Percentiles rank a stretch among this genome's conserved stretches.
Conservation (phyloP, 495 filamentous ascomycete genomes). For the Clohesyomyces aquaticus region DNA sequence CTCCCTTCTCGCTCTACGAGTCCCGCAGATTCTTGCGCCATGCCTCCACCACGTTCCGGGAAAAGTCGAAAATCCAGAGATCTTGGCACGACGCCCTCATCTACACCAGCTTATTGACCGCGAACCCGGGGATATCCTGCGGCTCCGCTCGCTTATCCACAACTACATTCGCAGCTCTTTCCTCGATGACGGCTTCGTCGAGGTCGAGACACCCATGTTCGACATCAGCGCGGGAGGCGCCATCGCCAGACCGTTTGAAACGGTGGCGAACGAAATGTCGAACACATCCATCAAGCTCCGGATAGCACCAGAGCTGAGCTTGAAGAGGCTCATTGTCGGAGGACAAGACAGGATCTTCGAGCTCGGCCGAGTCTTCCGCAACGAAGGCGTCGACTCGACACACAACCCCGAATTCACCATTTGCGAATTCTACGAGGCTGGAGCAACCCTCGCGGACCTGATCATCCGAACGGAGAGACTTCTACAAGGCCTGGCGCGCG, state of each 20-base stretch:
- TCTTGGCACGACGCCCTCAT: slow-evolving; percentile 69
- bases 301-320: slow-evolving; percentile 92
- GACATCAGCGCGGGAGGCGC: slow-evolving; percentile 78
- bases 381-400: slow-evolving; percentile 88
- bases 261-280: slow-evolving; percentile 69
- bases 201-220: slow-evolving; percentile 89
- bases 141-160: slow-evolving; percentile 73
- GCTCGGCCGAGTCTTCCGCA: slow-evolving; percentile 90
- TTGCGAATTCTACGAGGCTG: slow-evolving; percentile 94
- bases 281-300: slow-evolving; percentile 70
- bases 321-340: slow-evolving; percentile 89
- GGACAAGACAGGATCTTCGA: slow-evolving; percentile 91
- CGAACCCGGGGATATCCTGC: slow-evolving; percentile 65
- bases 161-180: slow-evolving; percentile 76
- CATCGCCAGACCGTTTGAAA: slow-evolving; percentile 81
- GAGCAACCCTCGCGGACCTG: slow-evolving; percentile 75
- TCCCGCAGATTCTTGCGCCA: slow-evolving; percentile 75
- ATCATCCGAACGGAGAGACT: slow-evolving; percentile 52
- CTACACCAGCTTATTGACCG: slow-evolving; percentile 79
- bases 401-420: slow-evolving; percentile 98
- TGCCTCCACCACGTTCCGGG: slow-evolving; percentile 75
- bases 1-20: slow-evolving; percentile 65
- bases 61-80: slow-evolving; percentile 66
- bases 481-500: slow-evolving; percentile 48
- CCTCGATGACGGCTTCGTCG: slow-evolving; percentile 69